Evolutionary conservation across 2,329 filamentous ascomycete species (phyloP).

Genomic region (Microcyclospora tardicrescens): DNA sequence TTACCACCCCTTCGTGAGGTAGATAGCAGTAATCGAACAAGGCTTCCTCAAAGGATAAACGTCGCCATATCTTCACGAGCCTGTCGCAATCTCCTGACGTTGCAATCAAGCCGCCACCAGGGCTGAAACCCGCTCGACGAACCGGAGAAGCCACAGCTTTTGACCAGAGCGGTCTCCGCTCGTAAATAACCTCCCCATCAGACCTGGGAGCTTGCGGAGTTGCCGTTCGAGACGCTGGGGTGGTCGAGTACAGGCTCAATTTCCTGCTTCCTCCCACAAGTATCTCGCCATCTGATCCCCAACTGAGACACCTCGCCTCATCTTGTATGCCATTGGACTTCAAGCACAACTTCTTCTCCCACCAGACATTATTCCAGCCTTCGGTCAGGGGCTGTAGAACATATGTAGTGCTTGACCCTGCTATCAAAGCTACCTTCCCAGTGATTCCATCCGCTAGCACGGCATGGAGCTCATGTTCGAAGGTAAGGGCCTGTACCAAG

Average conservation of each 20-base stretch:
- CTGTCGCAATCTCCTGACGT: conserved; percentile 66
- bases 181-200: conserved; percentile 32
- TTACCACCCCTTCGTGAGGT: conserved; percentile 69
- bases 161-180: conserved; percentile 49
- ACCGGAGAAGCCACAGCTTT: conserved; percentile 59
- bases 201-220: conserved; percentile 11
- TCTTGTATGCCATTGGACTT: conserved; percentile 31
- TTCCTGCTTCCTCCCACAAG: conserved; percentile 56
- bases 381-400: conserved; percentile 68
- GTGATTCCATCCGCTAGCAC: conserved; percentile 69
- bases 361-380: conserved; percentile 61
- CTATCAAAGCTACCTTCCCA: conserved; percentile 66
- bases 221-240: conserved; percentile 19
- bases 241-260: conserved; percentile 56
- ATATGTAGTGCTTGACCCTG: conserved; percentile 52
- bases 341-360: conserved; percentile 51
- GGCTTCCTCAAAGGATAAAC: conserved; percentile 73
- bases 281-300: conserved; percentile 77
- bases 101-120: conserved; percentile 77
- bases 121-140: conserved; percentile 66
- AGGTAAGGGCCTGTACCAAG: conserved; percentile 66
- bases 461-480: conserved; percentile 51
- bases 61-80: conserved; percentile 84
- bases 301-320: conserved; percentile 55
- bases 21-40: conserved; percentile 87